Base-by-base conservation (phyloP, 139 green algal genomes). In the Chlamydomonas sphaeroides region DNA sequence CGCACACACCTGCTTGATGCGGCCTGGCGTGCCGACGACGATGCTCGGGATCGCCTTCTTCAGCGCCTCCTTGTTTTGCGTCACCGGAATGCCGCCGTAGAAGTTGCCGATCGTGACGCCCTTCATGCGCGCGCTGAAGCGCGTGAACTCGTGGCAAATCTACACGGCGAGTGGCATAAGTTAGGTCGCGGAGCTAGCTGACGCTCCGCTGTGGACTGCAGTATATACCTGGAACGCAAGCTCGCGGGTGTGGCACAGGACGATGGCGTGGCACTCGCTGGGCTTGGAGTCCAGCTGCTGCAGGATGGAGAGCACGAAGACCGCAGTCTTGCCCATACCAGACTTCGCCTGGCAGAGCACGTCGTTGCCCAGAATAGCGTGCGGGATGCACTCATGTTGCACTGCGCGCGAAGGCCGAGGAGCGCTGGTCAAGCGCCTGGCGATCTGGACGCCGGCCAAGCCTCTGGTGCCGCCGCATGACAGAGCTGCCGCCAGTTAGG, bases 261-360 rank as follows among this genome's bases (percentile, higher is more conserved):
- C 87, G 30, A 99, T 65, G 25, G 94, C 96, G 28, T 86, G 85
- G 39, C 23, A 98, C 93, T 98, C 88, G 25, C 88, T 87, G 11
- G 87, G 85, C 78, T 96, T 90, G 39, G 89, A 90, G 21, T 92
- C 90, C 26, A 99, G 89, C 88, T 99, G 96, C 89, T 99, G 97
- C 56, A 99, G 92, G 39, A 97, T 92, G n/a, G 96, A 94, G 48
- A 99, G 91, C n/a, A 99, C 96, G 85, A 99, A 99, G 17, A 99
- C 97, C 8, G 97, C 97, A 3, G 97, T 99, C 94, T 99, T 99
- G 59, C 97, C 97, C 97, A 99, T 99, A 65, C 97, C 97, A 18
- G 95, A 98, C 94, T 99, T 99, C 41, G 97, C 97, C 88, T 99
- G 97, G 89, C 97, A 99, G 17, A 99, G 92, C 23, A 99, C 94